These are phyloP conservation scores for Termitomyces titanicus DNA, from an alignment of 768 basidiomycete species.

Conservation along the genomic window DNA sequence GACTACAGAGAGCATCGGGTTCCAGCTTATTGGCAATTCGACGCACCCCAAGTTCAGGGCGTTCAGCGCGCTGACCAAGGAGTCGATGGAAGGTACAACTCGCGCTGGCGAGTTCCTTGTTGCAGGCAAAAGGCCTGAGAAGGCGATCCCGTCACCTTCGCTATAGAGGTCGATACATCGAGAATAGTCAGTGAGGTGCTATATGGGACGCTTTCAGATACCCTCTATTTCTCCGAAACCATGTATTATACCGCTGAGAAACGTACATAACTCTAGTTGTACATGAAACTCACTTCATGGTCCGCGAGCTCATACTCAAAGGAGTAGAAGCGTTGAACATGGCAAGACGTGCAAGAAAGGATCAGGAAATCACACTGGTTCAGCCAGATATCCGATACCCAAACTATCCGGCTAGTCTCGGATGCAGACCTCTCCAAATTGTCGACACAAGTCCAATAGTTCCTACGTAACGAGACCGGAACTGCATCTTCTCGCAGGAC, in stretches of 20 bases:
- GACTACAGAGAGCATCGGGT: conserved; percentile 19
- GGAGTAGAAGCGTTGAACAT: too few relatives aligned
- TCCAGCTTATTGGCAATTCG: conserved; percentile 17
- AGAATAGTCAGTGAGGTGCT: background rate
- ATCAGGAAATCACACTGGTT: background rate
- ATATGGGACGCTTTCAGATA: background rate
- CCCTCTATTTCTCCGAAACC: background rate
- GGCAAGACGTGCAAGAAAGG: background rate
- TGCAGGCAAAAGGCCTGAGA: background rate
- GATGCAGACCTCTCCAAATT: conserved; percentile 12
- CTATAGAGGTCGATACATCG: background rate
- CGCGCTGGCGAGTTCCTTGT: conserved; percentile 17
- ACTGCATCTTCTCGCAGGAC: background rate
- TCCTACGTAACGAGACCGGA: conserved; percentile 3
- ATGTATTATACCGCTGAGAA: background rate
- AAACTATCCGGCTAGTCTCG: background rate
- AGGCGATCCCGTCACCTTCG: background rate
- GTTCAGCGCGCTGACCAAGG: conserved; percentile 18
- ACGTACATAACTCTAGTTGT: background rate
- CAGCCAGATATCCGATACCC: background rate
- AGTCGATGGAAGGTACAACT: conserved; percentile 15
- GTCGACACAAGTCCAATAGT: conserved; percentile 11
- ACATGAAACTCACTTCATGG: background rate
- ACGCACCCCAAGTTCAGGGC: conserved; percentile 18
- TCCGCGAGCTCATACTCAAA: too few relatives aligned